phyloP scores from a whole-genome alignment of 108 stramenopile species.

The Nitzschia putrida region DNA sequence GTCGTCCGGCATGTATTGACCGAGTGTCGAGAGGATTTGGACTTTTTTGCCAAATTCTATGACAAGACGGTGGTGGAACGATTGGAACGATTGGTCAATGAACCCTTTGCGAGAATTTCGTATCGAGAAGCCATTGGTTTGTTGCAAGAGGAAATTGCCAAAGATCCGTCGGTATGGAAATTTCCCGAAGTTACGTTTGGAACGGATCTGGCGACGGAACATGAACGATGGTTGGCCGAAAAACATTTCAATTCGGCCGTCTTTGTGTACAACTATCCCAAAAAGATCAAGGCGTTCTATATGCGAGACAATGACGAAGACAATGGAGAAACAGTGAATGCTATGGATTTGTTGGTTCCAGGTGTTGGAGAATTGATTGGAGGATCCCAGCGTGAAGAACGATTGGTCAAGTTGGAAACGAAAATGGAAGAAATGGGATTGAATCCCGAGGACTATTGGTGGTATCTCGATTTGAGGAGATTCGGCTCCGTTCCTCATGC shows the following conservation, averaged over 20 bases:
- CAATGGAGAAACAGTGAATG: conserved; percentile 95
- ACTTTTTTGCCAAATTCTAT: conserved; percentile 92
- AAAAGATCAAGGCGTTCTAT: conserved; percentile 98
- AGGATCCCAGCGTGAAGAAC: conserved; percentile 95
- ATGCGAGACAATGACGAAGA: conserved; percentile 98
- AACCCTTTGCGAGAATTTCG: conserved; percentile 85
- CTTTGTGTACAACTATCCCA: conserved; percentile 99
- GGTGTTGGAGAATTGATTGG: conserved; percentile 99
- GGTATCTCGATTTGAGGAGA: conserved; percentile 92
- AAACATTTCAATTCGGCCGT: conserved; percentile 87
- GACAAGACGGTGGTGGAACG: conserved; percentile 81
- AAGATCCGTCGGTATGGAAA: conserved; percentile 94
- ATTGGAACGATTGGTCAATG: conserved; percentile 73
- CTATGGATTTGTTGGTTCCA: conserved; percentile 98
- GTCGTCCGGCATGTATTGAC: conserved; percentile 80
- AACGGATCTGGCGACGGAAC: conserved; percentile 96
- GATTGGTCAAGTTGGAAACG: conserved; percentile 84
- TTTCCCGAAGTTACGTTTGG: conserved; percentile 98
- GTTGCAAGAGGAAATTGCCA: conserved; percentile 93
- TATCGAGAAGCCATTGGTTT: conserved; percentile 90
- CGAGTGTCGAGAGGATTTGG: conserved; percentile 84
- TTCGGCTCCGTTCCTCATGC: conserved; percentile 98
- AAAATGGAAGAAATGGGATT: conserved; percentile 90
- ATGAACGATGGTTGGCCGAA: conserved; percentile 97
- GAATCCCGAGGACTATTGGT: conserved; percentile 95